These are phyloP conservation scores for Neocucurbitaria cava DNA, from an alignment of 2,329 filamentous ascomycete genomes.

Conservation along the genomic window DNA sequence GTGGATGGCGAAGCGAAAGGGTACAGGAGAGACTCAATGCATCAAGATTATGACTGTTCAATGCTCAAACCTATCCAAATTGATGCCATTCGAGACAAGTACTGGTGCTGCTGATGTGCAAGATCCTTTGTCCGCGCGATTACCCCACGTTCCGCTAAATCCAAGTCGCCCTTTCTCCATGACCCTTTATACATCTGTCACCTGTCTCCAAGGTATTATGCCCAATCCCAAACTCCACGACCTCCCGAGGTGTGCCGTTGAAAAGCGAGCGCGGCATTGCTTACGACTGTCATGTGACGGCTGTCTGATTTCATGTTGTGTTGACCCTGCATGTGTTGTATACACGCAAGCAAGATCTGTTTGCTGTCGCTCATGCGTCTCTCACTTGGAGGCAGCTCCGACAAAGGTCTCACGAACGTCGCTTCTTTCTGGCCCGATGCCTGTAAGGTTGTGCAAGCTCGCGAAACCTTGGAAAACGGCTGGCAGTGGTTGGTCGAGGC, in stretches of 20 bases:
- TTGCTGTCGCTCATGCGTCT: constrained; percentile 4
- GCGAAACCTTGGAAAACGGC: constrained; percentile 1
- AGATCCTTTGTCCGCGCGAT: constrained; percentile 1
- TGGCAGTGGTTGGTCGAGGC: constrained; percentile 1
- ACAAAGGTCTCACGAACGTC: not conserved
- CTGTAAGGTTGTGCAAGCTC: not conserved
- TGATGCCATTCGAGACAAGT: not conserved
- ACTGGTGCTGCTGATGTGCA: not conserved
- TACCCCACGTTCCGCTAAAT: constrained; percentile 16
- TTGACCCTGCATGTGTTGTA: too few relatives aligned
- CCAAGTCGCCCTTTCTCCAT: constrained; percentile 5
- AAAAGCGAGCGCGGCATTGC: constrained; percentile 37
- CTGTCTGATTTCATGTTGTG: constrained; percentile 10
- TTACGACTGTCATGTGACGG: constrained; percentile 35
- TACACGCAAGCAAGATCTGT: too few relatives aligned
- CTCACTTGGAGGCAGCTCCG: not conserved
- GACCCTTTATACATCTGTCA: constrained; percentile 12
- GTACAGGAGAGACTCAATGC: not conserved
- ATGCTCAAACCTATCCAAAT: not conserved
- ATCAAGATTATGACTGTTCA: not conserved
- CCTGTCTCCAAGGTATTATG: constrained; percentile 6
- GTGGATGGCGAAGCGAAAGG: not conserved
- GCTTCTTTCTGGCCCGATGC: constrained; percentile 3
- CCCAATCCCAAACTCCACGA: constrained; percentile 16
- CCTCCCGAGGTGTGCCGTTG: constrained; percentile 40